Evolutionary conservation across 2,329 filamentous ascomycete species (phyloP), one percentile per base, ranked within the genome.

Genomic region (Colletotrichum sp.): DNA sequence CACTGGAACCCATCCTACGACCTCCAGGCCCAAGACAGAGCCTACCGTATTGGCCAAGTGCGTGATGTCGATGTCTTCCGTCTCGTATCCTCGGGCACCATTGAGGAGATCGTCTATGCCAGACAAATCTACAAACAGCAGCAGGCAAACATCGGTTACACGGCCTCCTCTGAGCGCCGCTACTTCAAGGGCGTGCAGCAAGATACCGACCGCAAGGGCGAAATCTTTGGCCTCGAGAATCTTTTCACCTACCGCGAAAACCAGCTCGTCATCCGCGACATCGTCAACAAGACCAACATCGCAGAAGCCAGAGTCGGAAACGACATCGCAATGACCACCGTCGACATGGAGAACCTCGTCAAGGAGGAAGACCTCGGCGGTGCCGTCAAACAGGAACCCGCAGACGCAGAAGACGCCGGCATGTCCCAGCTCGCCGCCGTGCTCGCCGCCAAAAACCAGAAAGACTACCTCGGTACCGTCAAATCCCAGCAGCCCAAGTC

Each of bases 81-180:
- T 6, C 91, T 99, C 2, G 92, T 99, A 22, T 96, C 94, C 3
- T 93, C 95, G 2, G 97, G 97, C 1, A 98, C 97, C 0, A 95
- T 99, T 18, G 97, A 99, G 82, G 97, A 99, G 84, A 97, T 98
- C 70, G 95, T 98, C 9, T 99, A 99, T 80, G 97, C 96, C 0
- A 91, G 97, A 8, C 97, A 99, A 81, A 97, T 99, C 52, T 99
- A 99, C 89, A 99, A 99, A 84, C 97, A 99, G 82, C 97, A 99
- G 81, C 97, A 98, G 85, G 96, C 97, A 30, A 98, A 98, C 81
- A 98, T 99, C 74, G 97, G 95, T 1, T 98, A 99, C 84, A 97
- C 93, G 39, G 97, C 97, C 0, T 97, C 95, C 0, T 94, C 93
- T 7, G 97, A 99, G 84, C 93, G 97, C 5, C 92, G 97, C 3